Evolutionary conservation across 805 yeast species (phyloP).

Genomic region (Monosporozyma siamensis): DNA sequence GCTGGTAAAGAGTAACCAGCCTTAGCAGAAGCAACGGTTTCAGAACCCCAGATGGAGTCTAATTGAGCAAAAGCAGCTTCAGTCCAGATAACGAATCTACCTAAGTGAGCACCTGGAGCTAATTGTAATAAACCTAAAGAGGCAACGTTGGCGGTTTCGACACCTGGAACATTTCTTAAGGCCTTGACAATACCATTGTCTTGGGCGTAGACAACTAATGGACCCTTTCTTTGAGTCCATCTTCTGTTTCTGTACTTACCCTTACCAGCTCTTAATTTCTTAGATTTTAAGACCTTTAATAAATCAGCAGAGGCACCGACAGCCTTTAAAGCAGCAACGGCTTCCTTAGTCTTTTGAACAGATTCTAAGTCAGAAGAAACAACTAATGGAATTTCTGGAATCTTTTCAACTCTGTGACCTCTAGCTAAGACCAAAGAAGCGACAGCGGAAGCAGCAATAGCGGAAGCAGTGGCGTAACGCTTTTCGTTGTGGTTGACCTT

Average conservation of each 20-base stretch:
- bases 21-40: slow-evolving; percentile 74
- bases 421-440: slow-evolving; percentile 98
- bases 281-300: slow-evolving; percentile 94
- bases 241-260: slow-evolving; percentile 99
- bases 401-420: slow-evolving; percentile 99
- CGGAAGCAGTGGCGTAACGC: slow-evolving; percentile 99
- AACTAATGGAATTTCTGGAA: slow-evolving; percentile 97
- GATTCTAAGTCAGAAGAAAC: slow-evolving; percentile 89
- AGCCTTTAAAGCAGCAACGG: slow-evolving; percentile 95
- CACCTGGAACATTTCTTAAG: slow-evolving; percentile 99
- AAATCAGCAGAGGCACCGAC: slow-evolving; percentile 98
- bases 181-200: slow-evolving; percentile 98
- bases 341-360: slow-evolving; percentile 94
- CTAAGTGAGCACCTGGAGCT: slow-evolving; percentile 99
- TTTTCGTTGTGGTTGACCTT: slow-evolving; percentile 99
- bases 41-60: slow-evolving; percentile 96
- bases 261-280: slow-evolving; percentile 99
- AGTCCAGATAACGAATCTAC: slow-evolving; percentile 99
- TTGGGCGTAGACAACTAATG: slow-evolving; percentile 94
- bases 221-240: slow-evolving; percentile 99
- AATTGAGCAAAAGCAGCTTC: slow-evolving; percentile 95
- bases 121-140: slow-evolving; percentile 93
- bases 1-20: slow-evolving; percentile 86
- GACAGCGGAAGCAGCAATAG: slow-evolving; percentile 97
- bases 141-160: slow-evolving; percentile 88